Base-by-base conservation (phyloP, 2,329 filamentous ascomycete genomes). In the Beauveria rudraprayagi region DNA sequence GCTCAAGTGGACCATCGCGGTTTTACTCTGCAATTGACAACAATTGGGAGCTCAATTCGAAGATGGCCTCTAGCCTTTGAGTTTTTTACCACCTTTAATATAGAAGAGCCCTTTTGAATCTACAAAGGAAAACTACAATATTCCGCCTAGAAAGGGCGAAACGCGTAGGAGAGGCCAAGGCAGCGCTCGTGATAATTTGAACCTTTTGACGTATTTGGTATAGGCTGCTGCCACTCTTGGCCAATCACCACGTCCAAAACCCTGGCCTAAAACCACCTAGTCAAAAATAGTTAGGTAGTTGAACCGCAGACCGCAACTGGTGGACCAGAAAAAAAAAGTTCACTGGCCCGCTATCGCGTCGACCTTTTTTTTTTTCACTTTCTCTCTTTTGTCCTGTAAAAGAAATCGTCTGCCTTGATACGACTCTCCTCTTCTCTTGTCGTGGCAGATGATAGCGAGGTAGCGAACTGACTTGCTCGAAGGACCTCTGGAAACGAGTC, bases 401-500 rank as follows among this genome's bases (percentile, higher is more conserved):
- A 43, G 54, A 41, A 55, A 30, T 26, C 16, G 11, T 19, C 59
- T 54, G 41, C 56, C 41, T 34, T 16, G 9, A 47, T 43, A 59
- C 47, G 41, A 61, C 47, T 56, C 59, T 40, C 44, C 53, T 57
- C 28, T 46, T 34, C 41, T 24, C 28, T 66, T 64, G 63, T 65
- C 65, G 70, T 68, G 71, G 71, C 71, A 69, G 68, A 73, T 73
- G 72, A 71, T 69, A 67, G 70, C 68, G 70, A 73, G 71, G 69
- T 72, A 74, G 71, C 70, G 71, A 70, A 53, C 68, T 71, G 70
- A 71, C 71, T 68, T 70, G 67, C 65, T 65, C 68, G 68, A 56
- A 67, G 70, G 67, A 68, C 70, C 71, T 74, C 72, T 73, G 72
- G 70, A 69, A 74, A 72, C 67, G 71, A 69, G 70, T 71, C 73